A percentile compares a stretch with the other conserved stretches of the same genome.
Conservation (phyloP, 768 basidiomycete genomes). For the Tricholoma flavovirens region DNA sequence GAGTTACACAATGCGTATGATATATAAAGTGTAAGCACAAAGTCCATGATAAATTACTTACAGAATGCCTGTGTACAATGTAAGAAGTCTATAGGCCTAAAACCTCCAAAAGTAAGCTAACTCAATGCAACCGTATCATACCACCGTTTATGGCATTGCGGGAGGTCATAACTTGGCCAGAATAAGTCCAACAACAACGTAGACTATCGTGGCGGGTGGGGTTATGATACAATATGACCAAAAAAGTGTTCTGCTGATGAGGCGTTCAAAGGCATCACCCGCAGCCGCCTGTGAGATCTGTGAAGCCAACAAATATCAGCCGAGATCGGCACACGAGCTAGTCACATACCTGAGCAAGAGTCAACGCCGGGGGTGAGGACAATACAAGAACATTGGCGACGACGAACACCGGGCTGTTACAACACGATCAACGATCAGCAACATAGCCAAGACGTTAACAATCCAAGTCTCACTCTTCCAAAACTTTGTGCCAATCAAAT, state of each 20-base stretch:
- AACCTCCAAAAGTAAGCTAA: not conserved
- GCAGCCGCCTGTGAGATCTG: constrained; percentile 80
- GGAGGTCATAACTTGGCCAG: constrained; percentile 46
- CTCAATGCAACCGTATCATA: not conserved
- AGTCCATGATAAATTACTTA: too few species aligned
- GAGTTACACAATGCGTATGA: too few species aligned
- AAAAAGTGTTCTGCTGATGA: constrained; percentile 88
- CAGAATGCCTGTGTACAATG: too few species aligned
- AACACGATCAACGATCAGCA: constrained; percentile 5
- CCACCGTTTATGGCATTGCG: too few species aligned
- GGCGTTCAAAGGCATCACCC: constrained; percentile 85
- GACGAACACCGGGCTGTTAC: constrained; percentile 82
- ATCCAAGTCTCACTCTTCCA: constrained; percentile 57
- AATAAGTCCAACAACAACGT: constrained; percentile 70
- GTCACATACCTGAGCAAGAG: constrained; percentile 47
- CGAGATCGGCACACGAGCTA: not conserved
- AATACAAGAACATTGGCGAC: constrained; percentile 81
- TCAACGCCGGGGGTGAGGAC: constrained; percentile 69
- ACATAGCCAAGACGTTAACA: not conserved
- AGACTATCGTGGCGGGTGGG: constrained; percentile 74
- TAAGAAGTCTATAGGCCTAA: not conserved
- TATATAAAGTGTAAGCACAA: too few species aligned
- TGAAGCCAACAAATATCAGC: not conserved
- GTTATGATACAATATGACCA: constrained; percentile 90
- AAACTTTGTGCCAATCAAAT: constrained; percentile 55